These are phyloP conservation scores for Zoysia pacifica DNA, from an alignment of 176 grass and related monocot species.

Conservation along the genomic window DNA sequence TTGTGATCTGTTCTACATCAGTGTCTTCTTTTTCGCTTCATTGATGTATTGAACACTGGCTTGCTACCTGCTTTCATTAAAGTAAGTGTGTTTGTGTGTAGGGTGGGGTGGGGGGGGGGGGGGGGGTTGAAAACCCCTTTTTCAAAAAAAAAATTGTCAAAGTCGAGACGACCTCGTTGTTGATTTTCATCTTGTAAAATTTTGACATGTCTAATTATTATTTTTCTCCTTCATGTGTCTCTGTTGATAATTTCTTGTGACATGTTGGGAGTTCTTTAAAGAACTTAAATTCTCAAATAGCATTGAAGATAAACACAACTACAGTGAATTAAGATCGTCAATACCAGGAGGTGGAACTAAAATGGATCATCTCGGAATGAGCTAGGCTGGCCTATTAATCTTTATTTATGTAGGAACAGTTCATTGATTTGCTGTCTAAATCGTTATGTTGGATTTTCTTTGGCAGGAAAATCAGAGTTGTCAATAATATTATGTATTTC, in stretches of 20 bases:
- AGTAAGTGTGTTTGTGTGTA: too few relatives aligned
- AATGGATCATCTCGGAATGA: neutral
- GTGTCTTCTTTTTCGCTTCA: too few relatives aligned
- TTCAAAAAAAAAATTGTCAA: too few relatives aligned
- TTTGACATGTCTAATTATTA: neutral
- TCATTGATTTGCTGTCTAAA: neutral
- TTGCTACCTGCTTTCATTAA: too few relatives aligned
- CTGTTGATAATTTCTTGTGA: neutral
- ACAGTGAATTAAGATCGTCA: neutral
- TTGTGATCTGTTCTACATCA: too few relatives aligned
- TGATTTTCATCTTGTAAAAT: neutral
- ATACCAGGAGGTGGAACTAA: neutral
- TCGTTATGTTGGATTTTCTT: constrained; percentile 26
- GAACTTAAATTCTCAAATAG: neutral
- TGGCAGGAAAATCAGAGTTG: constrained; percentile 70
- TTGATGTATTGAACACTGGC: too few relatives aligned
- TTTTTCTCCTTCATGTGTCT: neutral
- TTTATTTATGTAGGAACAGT: constrained; percentile 4
- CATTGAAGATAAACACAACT: neutral
- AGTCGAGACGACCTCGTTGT: neutral
- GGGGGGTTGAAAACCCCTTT: too few relatives aligned
- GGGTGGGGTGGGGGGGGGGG: too few relatives aligned
- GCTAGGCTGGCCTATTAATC: neutral
- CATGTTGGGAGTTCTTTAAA: neutral
- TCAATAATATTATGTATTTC: constrained; percentile 81